phyloP scores from a whole-genome alignment of 208 protist species.

The Perkinsela sp. region DNA sequence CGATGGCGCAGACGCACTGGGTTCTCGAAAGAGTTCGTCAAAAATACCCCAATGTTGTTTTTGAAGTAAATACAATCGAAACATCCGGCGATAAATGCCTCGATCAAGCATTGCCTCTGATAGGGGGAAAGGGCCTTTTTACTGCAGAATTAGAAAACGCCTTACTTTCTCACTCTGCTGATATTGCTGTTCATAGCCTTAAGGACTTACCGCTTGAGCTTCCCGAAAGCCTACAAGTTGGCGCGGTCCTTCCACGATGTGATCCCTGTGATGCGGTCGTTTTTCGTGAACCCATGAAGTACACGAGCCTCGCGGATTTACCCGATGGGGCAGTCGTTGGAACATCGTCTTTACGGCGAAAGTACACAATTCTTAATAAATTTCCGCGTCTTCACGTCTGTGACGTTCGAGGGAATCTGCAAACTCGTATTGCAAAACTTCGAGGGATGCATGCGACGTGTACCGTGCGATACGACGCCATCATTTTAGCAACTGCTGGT shows the following conservation, averaged over 20 bases:
- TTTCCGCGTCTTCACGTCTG: background rate
- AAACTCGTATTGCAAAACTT: background rate
- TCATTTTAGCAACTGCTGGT: background rate
- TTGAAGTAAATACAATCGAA: background rate
- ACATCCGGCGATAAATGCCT: background rate
- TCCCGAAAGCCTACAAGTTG: background rate
- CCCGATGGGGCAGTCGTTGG: background rate
- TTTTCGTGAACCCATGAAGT: background rate
- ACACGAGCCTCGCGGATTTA: background rate
- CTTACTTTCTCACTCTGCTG: background rate
- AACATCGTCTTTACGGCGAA: background rate
- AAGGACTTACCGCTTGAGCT: background rate
- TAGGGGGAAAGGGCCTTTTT: background rate
- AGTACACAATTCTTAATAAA: background rate
- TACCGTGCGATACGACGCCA: background rate
- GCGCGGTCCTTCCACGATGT: background rate
- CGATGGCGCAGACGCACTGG: background rate
- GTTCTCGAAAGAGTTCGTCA: background rate
- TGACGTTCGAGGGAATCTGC: background rate
- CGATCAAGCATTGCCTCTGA: background rate
- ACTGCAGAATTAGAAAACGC: background rate
- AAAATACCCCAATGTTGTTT: background rate
- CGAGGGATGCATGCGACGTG: background rate
- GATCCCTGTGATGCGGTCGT: background rate
- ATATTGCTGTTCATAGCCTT: background rate